These are phyloP conservation scores for Lecanoromycetidae sp. DNA, from an alignment of 2,329 filamentous ascomycete species.

Conservation along the genomic window DNA sequence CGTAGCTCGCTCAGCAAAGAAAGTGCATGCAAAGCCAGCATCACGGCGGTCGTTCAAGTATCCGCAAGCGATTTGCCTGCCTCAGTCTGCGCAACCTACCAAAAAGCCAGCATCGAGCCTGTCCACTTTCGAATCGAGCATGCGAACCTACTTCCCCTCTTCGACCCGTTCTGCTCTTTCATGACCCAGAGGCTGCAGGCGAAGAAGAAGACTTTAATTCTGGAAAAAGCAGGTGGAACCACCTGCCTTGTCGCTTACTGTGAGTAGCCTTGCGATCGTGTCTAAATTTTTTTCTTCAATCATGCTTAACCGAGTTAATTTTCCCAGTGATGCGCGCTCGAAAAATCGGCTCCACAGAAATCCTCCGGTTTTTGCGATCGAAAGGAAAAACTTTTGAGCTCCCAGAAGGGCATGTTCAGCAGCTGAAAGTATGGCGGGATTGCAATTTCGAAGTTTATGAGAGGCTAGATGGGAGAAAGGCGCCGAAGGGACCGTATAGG, in stretches of 20 bases:
- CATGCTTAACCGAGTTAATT: neutral
- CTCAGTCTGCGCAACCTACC: neutral
- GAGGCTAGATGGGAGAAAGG: neutral
- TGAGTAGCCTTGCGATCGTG: neutral
- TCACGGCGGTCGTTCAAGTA: neutral
- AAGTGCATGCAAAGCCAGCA: neutral
- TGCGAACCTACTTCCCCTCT: neutral
- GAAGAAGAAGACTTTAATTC: neutral
- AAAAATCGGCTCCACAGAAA: neutral
- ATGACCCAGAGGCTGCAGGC: neutral
- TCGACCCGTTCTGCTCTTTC: neutral
- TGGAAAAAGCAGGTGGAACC: neutral
- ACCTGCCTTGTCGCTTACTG: neutral
- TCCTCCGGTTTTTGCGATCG: neutral
- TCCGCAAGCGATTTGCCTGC: neutral
- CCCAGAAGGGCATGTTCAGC: neutral
- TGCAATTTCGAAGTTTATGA: constrained; percentile 1
- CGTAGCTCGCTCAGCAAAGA: neutral
- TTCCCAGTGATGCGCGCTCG: neutral
- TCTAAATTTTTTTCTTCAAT: neutral
- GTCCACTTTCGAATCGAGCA: neutral
- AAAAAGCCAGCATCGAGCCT: neutral
- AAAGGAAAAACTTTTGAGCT: neutral
- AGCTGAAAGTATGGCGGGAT: neutral
- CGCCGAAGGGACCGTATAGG: neutral